Conservation (phyloP, 2,329 filamentous ascomycete genomes). For the Leptographium radiaticola region DNA sequence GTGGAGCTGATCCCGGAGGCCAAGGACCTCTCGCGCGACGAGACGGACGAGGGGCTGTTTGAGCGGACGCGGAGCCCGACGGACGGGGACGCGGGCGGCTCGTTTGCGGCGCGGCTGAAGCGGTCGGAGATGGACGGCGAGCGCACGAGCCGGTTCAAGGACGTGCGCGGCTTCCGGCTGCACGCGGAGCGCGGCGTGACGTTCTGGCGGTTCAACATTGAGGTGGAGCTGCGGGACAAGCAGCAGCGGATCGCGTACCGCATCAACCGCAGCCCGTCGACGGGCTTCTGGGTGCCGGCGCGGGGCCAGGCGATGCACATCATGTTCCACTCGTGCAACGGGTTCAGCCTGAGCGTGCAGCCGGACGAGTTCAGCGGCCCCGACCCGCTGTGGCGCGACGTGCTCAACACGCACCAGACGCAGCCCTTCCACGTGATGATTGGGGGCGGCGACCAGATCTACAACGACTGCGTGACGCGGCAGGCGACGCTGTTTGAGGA, state of each 20-base stretch:
- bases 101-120: constrained; percentile 39
- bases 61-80: constrained; percentile 48
- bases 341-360: constrained; percentile 73
- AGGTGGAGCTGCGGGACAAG: constrained; percentile 66
- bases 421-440: constrained; percentile 97
- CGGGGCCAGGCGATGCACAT: constrained; percentile 85
- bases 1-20: constrained; percentile 74
- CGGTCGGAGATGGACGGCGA: constrained; percentile 59
- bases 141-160: constrained; percentile 65
- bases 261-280: constrained; percentile 80
- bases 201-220: constrained; percentile 95
- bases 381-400: constrained; percentile 93
- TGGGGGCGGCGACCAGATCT: constrained; percentile 92
- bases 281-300: constrained; percentile 90
- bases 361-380: constrained; percentile 75
- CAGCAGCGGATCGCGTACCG: constrained; percentile 88
- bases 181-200: constrained; percentile 79
- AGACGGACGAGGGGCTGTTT: constrained; percentile 73
- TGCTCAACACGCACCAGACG: constrained; percentile 82
- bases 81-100: constrained; percentile 35
- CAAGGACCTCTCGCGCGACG: constrained; percentile 64
- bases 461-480: constrained; percentile 74
- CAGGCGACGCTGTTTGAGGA: constrained; percentile 65
- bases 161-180: constrained; percentile 68
- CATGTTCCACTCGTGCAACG: constrained; percentile 98